phyloP scores from a whole-genome alignment of 495 filamentous ascomycete genomes.

The Neurospora hispaniola region DNA sequence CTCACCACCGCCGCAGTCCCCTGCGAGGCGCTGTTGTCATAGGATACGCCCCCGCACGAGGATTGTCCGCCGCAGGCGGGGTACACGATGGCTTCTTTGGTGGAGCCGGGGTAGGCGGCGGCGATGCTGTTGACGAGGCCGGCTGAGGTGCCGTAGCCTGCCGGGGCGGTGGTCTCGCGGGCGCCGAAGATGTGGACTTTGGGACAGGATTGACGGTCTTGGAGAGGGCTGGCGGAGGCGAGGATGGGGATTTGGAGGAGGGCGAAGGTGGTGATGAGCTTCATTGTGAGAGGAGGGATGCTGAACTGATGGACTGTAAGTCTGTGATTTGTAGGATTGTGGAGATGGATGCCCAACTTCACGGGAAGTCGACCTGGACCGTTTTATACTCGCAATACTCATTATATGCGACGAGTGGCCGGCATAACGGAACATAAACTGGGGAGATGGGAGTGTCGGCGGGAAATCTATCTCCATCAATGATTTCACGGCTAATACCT shows the following conservation, averaged over 20 bases:
- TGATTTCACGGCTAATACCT: no score
- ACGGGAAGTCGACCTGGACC: no score
- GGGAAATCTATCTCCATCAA: no score
- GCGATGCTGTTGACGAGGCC: slow-evolving; percentile 44
- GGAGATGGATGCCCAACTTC: no score
- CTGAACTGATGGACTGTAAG: no score
- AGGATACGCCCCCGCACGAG: slow-evolving; percentile 39
- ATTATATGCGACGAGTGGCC: no score
- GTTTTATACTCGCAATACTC: no score
- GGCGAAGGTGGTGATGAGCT: slow-evolving; percentile 12
- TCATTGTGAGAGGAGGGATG: slow-evolving; percentile 12
- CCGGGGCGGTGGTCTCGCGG: slow-evolving; percentile 49
- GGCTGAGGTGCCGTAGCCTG: slow-evolving; percentile 43
- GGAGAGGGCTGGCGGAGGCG: slow-evolving; percentile 13
- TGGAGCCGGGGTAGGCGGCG: slow-evolving; percentile 42
- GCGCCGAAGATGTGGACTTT: slow-evolving; percentile 52
- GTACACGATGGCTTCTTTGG: slow-evolving; percentile 47
- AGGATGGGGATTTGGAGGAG: slow-evolving; percentile 16
- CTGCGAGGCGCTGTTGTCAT: slow-evolving; percentile 40
- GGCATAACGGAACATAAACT: no score
- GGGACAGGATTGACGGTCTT: slow-evolving; percentile 34
- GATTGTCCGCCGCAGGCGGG: slow-evolving; percentile 48
- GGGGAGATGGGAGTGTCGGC: background rate
- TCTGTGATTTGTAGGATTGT: no score
- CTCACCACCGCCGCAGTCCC: slow-evolving; percentile 44